Evolutionary conservation across 306 rosid species (phyloP).

Genomic region (Styphnolobium japonicum): DNA sequence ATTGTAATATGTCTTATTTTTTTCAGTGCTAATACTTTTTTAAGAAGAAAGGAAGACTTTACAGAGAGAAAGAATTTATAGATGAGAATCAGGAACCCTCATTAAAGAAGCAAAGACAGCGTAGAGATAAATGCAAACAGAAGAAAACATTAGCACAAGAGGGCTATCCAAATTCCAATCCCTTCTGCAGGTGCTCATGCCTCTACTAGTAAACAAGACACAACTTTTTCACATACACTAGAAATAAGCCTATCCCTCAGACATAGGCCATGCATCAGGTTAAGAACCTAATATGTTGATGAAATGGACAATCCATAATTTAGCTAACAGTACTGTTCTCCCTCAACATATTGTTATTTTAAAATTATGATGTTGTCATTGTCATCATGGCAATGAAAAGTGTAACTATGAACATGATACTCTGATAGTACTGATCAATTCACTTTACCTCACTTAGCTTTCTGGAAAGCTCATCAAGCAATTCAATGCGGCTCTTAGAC

Average conservation of each 20-base stretch:
- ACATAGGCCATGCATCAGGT: background rate
- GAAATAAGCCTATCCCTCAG: background rate
- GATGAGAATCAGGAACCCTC: background rate
- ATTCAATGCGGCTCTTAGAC: conserved; percentile 71
- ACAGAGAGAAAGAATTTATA: background rate
- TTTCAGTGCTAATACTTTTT: background rate
- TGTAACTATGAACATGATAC: background rate
- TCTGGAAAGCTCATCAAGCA: conserved; percentile 72
- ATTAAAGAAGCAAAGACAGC: background rate
- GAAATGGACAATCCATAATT: background rate
- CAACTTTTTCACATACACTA: background rate
- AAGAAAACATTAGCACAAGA: background rate
- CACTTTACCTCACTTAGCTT: conserved; percentile 72
- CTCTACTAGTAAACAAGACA: background rate
- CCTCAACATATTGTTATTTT: background rate
- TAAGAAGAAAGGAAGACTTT: background rate
- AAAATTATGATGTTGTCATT: background rate
- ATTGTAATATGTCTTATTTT: background rate
- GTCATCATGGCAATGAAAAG: background rate
- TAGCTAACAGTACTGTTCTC: background rate
- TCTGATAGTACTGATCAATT: background rate
- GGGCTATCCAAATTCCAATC: background rate
- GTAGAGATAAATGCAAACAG: background rate
- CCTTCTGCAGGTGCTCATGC: background rate
- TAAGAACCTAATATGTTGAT: background rate